Evolutionary conservation across 2,329 filamentous ascomycete genomes (phyloP).

Genomic region (Blastomyces gilchristii): DNA sequence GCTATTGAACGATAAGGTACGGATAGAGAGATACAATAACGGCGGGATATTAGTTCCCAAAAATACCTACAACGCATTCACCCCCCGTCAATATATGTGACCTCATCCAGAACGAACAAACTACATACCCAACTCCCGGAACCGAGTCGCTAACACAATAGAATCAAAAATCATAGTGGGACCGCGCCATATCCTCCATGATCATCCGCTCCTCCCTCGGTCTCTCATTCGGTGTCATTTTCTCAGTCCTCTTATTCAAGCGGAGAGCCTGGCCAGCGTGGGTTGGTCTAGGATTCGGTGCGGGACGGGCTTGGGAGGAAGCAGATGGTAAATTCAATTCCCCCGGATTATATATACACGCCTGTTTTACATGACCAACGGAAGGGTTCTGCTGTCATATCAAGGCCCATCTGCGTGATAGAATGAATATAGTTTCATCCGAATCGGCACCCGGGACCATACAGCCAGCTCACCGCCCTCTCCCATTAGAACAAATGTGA

Average conservation of each 20-base stretch:
- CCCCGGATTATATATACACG: neutral
- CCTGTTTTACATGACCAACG: too few relatives aligned
- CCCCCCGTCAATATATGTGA: neutral
- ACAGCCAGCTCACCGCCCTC: neutral
- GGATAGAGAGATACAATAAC: constrained; percentile 7
- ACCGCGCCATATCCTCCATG: constrained; percentile 93
- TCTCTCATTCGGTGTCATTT: constrained; percentile 94
- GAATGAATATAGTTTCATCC: too few relatives aligned
- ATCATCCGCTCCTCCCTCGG: constrained; percentile 94
- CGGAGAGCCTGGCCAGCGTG: constrained; percentile 96
- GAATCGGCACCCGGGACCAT: neutral
- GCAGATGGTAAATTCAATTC: constrained; percentile 63
- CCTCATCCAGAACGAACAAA: neutral
- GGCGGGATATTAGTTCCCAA: neutral
- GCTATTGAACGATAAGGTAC: constrained; percentile 97
- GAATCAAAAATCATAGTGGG: constrained; percentile 58
- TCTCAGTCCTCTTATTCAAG: constrained; percentile 97
- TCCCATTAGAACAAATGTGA: neutral
- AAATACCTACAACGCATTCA: neutral
- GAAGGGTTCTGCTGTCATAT: too few relatives aligned
- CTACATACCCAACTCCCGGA: neutral
- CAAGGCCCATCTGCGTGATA: neutral
- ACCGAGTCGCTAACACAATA: neutral
- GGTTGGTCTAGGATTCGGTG: constrained; percentile 87
- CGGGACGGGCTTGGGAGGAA: constrained; percentile 94